Conservation (phyloP, 495 filamentous ascomycete genomes). For the Astrothelium subdiscretum region DNA sequence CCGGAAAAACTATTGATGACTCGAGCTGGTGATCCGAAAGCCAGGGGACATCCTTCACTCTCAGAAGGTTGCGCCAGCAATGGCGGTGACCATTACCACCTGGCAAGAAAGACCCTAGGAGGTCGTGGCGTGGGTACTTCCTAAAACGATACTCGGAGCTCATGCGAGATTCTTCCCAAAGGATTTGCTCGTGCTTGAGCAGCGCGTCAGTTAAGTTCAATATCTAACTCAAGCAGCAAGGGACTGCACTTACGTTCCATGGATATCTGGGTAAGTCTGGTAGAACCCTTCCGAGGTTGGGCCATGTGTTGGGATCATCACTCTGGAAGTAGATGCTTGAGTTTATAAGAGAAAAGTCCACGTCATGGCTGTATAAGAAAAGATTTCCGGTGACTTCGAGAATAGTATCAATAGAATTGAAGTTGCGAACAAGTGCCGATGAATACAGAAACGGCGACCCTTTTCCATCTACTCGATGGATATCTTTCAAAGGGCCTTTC, state of each 20-base stretch:
- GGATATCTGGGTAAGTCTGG: not conserved
- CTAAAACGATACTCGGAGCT: slow-evolving; percentile 38
- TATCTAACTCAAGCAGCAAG: too few relatives aligned
- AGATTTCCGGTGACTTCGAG: not conserved
- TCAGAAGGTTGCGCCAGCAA: too few relatives aligned
- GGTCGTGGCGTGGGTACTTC: slow-evolving; percentile 37
- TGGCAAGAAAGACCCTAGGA: slow-evolving; percentile 42
- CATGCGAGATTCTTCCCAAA: slow-evolving; percentile 21
- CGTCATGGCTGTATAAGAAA: not conserved
- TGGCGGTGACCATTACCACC: too few relatives aligned
- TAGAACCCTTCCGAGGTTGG: not conserved
- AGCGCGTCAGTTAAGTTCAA: too few relatives aligned
- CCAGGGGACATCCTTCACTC: too few relatives aligned
- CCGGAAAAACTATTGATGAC: too few relatives aligned
- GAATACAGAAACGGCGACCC: not conserved
- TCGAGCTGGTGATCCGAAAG: too few relatives aligned
- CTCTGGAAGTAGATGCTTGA: not conserved
- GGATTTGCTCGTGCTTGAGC: too few relatives aligned
- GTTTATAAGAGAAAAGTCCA: not conserved
- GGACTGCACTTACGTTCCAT: not conserved
- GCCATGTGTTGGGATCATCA: not conserved
- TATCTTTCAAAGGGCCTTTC: not conserved
- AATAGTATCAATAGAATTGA: not conserved
- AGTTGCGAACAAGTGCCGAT: not conserved
- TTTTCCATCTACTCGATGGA: not conserved